Evolutionary conservation across 2,329 filamentous ascomycete species (phyloP), one percentile per base, ranked within the genome.

Genomic region (Colletotrichum sidae): DNA sequence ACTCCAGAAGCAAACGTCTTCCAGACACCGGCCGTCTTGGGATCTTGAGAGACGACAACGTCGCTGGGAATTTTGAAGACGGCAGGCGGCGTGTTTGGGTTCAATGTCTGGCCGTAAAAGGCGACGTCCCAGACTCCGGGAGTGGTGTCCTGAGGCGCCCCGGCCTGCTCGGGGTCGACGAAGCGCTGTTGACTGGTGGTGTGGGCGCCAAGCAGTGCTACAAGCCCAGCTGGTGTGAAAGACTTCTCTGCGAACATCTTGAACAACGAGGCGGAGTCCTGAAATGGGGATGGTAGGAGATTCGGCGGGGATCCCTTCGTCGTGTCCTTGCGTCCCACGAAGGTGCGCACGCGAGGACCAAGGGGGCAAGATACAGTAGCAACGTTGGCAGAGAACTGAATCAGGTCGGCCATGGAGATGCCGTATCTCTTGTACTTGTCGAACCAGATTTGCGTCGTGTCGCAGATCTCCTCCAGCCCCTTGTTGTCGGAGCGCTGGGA

Each of bases 181-280:
- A 79, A 79, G 66, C 79, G 78, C 70, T 87, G 84, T 69, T 81
- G 80, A 4, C 81, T 82, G 4, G 82, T 80, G 2, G 81, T 82
- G 70, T 88, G 86, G 0, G 86, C 85, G 45, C 86, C 86, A 9
- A 88, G 71, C 2, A 88, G 80, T 5, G 86, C 85, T 3, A 83
- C 82, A 2, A 86, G 79, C 10, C 84, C 82, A 44, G 79, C 79
- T 0, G 81, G 78, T 15, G 73, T 76, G 68, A 88, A 85, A 3
- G 84, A 86, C 74, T 88, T 87, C 65, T 81, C 79, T 25, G 75
- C 71, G 72, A 87, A 88, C 8, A 85, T 75, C 33, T 76, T 71
- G 64, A 86, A 79, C 25, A 86, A 74, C 9, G 77, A 78, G n/a
- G 81, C 77, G n/a, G 83, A 82, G n/a, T 73, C 69, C n/a, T 79